These are phyloP conservation scores for Pelargonium citronellum DNA, from an alignment of 441 rosid species.

Conservation along the genomic window DNA sequence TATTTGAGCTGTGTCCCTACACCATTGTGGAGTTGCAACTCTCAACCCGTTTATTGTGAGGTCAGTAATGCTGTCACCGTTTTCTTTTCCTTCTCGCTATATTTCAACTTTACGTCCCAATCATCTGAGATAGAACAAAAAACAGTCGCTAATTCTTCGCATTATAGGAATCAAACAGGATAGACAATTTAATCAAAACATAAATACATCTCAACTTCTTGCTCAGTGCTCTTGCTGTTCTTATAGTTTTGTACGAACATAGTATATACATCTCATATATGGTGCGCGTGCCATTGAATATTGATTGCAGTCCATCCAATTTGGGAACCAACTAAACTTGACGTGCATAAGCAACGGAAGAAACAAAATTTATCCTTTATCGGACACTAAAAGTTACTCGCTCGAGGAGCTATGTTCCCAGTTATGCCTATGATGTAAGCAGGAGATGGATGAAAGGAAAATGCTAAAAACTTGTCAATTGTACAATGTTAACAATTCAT, in stretches of 20 bases:
- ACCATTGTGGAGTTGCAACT: slow-evolving; percentile 66
- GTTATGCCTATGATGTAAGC: slow-evolving; percentile 48
- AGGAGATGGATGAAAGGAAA: too few species aligned
- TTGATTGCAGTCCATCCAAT: slow-evolving; percentile 43
- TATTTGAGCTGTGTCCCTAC: slow-evolving; percentile 74
- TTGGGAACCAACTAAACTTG: slow-evolving; percentile 48
- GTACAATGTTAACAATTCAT: too few species aligned
- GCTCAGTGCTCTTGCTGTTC: not conserved
- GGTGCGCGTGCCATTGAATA: not conserved
- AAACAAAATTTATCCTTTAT: slow-evolving; percentile 30
- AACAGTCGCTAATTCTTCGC: too few species aligned
- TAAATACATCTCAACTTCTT: not conserved
- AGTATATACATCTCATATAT: not conserved
- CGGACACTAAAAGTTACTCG: slow-evolving; percentile 21
- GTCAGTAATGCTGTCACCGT: slow-evolving; percentile 26
- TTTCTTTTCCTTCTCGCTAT: not conserved
- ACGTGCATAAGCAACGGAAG: slow-evolving; percentile 54
- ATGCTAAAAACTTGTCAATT: too few species aligned
- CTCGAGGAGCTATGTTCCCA: slow-evolving; percentile 46
- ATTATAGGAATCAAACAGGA: too few species aligned
- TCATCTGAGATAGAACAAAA: too few species aligned
- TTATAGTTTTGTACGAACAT: not conserved
- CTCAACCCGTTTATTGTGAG: slow-evolving; percentile 47
- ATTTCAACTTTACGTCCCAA: too few species aligned
- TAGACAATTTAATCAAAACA: too few species aligned